These are phyloP conservation scores for Penicillium sp. DNA, from an alignment of 2,329 filamentous ascomycete genomes.

Conservation along the genomic window DNA sequence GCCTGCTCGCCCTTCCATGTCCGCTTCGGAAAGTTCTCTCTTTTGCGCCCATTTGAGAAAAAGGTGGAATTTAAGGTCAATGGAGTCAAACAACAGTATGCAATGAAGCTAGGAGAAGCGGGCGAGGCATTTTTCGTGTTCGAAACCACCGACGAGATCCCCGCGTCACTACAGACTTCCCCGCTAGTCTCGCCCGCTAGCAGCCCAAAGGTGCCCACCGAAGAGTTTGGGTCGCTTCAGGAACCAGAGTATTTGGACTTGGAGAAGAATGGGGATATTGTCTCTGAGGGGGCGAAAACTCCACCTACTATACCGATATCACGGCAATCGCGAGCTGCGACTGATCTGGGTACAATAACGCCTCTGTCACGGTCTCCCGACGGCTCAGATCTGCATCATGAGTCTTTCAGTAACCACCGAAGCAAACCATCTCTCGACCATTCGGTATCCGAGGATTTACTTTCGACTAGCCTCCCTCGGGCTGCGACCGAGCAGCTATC, in stretches of 20 bases:
- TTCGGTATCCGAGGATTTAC: constrained; percentile 55
- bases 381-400: constrained; percentile 23
- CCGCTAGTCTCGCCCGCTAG: constrained; percentile 86
- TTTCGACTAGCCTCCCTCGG: constrained; percentile 45
- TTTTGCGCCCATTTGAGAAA: constrained; percentile 93
- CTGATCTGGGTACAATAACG: constrained; percentile 44
- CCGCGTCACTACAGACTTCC: constrained; percentile 91
- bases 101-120: constrained; percentile 97
- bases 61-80: constrained; percentile 99
- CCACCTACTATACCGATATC: constrained; percentile 29
- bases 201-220: constrained; percentile 61
- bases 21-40: constrained; percentile 96
- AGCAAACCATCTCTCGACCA: constrained; percentile 42
- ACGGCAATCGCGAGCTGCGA: constrained; percentile 42
- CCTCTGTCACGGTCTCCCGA: constrained; percentile 43
- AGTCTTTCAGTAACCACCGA: constrained; percentile 37
- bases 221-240: constrained; percentile 40
- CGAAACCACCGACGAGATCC: constrained; percentile 87
- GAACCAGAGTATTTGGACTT: constrained; percentile 55
- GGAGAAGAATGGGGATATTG: constrained; percentile 25
- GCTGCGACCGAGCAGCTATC: constrained; percentile 7
- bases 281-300: constrained; percentile 26
- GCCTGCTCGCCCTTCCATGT: constrained; percentile 97
- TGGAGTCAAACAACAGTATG: constrained; percentile 83
- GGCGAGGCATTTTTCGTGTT: constrained; percentile 99